Evolutionary conservation across 129 eudicot genomes (phyloP), one percentile per base, ranked within the genome.

Genomic region (Ambrosia trifida): DNA sequence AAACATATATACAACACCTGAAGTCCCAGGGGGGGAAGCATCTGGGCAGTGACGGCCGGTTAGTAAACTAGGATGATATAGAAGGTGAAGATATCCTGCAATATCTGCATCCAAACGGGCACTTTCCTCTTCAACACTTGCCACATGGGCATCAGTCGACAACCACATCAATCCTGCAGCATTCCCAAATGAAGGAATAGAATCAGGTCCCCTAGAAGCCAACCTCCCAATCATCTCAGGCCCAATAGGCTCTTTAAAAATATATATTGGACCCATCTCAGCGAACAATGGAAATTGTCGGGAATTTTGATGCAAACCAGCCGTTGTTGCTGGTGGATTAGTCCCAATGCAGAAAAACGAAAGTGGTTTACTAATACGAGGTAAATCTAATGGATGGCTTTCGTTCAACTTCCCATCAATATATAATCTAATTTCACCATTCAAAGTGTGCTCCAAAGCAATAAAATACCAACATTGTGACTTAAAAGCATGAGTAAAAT

Each of bases 251-350:
- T 92, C 96, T 76, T 87, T 92, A 73, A 92, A 92, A 11, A 92
- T 89, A 78, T 92, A 92, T 44, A 92, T 66, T 8, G 98, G 95
- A 14, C 98, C 98, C 95, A 92, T 87, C 80, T 92, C 98, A 50
- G 96, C 98, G 87, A 92, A 92, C 83, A 92, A 80, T 20, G 98
- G 95, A 77, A 84, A 80, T 63, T 87, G 95, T 60, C 95, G 89
- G 7, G 86, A 87, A 38, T 88, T 85, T 9, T 87, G 95, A 80
- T 83, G 88, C 76, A 85, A 76, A 64, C 91, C 89, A 56, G 85
- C 91, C 91, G 85, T 82, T 47, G 86, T 85, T 53, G 96, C 95
- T 54, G 96, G 91, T 11, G 91, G 90, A 81, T 85, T 89, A 11
- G 95, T 89, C 17, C 98, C 98, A 69, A 92, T 85, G 81, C 95